These are phyloP conservation scores for Micractinium conductrix DNA, from an alignment of 139 green algal species.

Conservation along the genomic window DNA sequence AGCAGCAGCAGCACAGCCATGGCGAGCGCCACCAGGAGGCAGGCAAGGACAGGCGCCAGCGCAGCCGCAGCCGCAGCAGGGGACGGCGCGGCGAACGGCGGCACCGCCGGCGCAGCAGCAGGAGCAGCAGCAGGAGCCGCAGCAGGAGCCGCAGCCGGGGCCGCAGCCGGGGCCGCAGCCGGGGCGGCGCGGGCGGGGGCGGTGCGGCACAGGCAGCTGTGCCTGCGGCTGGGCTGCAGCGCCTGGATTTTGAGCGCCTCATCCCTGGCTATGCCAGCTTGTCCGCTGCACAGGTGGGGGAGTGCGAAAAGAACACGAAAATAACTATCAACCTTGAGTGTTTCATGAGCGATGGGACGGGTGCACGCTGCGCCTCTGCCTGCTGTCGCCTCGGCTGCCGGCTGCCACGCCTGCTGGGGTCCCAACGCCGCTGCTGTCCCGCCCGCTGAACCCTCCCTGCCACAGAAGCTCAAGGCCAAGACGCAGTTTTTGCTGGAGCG, in stretches of 20 bases:
- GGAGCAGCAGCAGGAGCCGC: background rate
- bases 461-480: constrained; percentile 15
- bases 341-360: background rate
- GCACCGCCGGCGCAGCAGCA: background rate
- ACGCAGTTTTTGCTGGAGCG: constrained; percentile 27
- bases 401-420: background rate
- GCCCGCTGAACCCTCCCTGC: background rate
- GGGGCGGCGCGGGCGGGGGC: background rate
- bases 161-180: background rate
- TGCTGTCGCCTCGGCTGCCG: too few relatives aligned
- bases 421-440: background rate
- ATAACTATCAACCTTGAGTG: background rate
- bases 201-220: background rate
- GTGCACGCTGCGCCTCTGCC: background rate
- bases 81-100: background rate
- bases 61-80: constrained; percentile 1
- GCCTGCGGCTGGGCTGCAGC: background rate
- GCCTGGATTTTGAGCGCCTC: constrained; percentile 6
- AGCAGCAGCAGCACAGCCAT: background rate
- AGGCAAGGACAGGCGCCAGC: too few relatives aligned
- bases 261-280: constrained; percentile 13
- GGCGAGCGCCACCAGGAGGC: background rate
- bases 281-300: background rate
- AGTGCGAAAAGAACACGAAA: background rate
- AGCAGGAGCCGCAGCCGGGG: background rate